Conservation (phyloP, 805 yeast species). For the Kuraishia ogatae region DNA sequence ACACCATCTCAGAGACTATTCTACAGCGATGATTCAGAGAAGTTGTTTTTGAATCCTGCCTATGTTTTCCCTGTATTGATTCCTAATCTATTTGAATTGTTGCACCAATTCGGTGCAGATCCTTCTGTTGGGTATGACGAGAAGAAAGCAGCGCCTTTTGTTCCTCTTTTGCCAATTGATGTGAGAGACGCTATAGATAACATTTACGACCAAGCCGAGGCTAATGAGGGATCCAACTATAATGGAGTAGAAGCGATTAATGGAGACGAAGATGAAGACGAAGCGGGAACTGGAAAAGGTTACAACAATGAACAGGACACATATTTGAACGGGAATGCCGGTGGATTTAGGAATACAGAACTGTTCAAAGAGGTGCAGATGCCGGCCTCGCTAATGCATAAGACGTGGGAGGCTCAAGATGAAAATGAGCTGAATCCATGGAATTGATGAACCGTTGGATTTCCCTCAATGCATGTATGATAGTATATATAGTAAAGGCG, state of each 20-base stretch:
- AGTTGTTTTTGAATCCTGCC: conserved; percentile 42
- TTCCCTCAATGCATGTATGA: no score
- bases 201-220: conserved; percentile 35
- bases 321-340: neutral
- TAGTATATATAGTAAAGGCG: no score
- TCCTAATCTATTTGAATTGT: conserved; percentile 68
- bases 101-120: conserved; percentile 72
- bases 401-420: conserved; percentile 37
- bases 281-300: neutral
- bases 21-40: conserved; percentile 15
- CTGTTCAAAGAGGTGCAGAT: conserved; percentile 37
- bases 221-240: conserved; percentile 8
- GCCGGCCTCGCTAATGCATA: conserved; percentile 43
- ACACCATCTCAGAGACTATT: conserved; percentile 7
- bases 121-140: conserved; percentile 46
- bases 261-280: conserved; percentile 11
- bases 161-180: conserved; percentile 65
- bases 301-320: conserved; percentile 7
- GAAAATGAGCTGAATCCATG: conserved; percentile 59
- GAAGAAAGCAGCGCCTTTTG: conserved; percentile 45
- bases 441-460: conserved; percentile 21
- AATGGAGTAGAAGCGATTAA: conserved; percentile 11
- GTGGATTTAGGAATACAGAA: conserved; percentile 30
- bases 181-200: conserved; percentile 68
- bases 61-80: conserved; percentile 48